These are phyloP conservation scores for Xanthoconium separans DNA, from an alignment of 1,284 basidiomycete species.

Conservation along the genomic window DNA sequence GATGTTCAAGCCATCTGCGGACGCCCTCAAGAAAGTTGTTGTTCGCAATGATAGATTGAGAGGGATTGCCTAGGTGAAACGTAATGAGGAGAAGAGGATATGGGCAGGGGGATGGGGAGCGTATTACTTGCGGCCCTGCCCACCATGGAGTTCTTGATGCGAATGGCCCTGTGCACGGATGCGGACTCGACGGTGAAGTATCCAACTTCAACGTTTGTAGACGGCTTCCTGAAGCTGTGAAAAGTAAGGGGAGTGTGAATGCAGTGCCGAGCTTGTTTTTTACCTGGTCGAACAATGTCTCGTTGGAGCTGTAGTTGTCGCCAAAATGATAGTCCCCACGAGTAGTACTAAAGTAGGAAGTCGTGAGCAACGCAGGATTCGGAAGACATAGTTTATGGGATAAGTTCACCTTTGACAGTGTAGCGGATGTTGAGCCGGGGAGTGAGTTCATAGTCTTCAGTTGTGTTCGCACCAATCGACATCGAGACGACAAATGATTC, in stretches of 20 bases:
- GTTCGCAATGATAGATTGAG: conserved; percentile 89
- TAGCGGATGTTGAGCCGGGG: no score
- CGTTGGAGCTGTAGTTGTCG: conserved; percentile 27
- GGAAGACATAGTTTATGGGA: background rate
- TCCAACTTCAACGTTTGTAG: background rate
- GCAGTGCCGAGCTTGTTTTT: no score
- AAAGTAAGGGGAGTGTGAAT: no score
- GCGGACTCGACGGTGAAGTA: conserved; percentile 13
- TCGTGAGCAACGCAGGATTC: no score
- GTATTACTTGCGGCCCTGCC: conserved; percentile 75
- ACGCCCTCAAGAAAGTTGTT: conserved; percentile 94
- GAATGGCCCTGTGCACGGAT: conserved; percentile 13
- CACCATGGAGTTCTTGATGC: conserved; percentile 28
- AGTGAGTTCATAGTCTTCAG: background rate
- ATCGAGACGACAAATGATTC: no score
- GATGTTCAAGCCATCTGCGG: conserved; percentile 90
- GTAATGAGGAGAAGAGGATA: background rate
- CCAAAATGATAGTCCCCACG: conserved; percentile 31
- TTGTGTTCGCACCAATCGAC: no score
- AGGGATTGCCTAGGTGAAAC: conserved; percentile 66
- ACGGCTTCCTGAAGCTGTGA: no score
- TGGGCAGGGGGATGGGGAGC: background rate
- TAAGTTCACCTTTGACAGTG: no score
- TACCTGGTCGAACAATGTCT: no score
- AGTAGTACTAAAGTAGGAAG: conserved; percentile 19